A percentile compares a stretch with the other conserved stretches of the same genome.
phyloP scores from a whole-genome alignment of 192 early-diverging fungal species.

The Rhizophagus clarus region DNA sequence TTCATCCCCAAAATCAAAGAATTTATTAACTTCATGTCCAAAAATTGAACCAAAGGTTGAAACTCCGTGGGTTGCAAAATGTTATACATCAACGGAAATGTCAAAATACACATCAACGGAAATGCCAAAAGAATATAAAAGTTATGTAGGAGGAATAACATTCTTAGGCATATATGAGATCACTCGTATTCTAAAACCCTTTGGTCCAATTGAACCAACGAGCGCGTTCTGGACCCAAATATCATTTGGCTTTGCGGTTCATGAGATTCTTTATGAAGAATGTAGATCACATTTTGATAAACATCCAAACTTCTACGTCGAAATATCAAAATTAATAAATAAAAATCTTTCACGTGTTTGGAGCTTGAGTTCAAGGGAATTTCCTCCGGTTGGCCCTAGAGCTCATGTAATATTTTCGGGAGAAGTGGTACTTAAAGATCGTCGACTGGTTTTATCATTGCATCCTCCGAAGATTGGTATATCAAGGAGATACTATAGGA shows the following conservation, averaged over 20 bases:
- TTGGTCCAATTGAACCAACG: neutral
- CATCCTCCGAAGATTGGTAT: constrained; percentile 19
- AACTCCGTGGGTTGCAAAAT: neutral
- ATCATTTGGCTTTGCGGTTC: neutral
- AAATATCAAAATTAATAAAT: neutral
- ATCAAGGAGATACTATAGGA: constrained; percentile 38
- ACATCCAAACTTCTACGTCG: neutral
- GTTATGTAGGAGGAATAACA: neutral
- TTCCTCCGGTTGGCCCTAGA: neutral
- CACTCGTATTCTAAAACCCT: neutral
- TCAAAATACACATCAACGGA: neutral
- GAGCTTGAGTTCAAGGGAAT: neutral
- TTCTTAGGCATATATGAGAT: neutral
- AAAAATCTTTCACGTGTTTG: neutral
- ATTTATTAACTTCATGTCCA: neutral
- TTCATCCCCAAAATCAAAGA: neutral
- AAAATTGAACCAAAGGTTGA: neutral
- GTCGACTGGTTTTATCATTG: neutral
- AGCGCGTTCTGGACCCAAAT: neutral
- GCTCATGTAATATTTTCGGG: neutral
- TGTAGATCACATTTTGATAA: neutral
- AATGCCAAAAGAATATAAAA: neutral
- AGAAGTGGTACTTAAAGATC: neutral
- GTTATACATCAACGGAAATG: neutral
- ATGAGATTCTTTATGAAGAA: neutral